Evolutionary conservation across 805 yeast genomes (phyloP), one percentile per base, ranked within the genome.

Genomic region (Hanseniaspora valbyensis): DNA sequence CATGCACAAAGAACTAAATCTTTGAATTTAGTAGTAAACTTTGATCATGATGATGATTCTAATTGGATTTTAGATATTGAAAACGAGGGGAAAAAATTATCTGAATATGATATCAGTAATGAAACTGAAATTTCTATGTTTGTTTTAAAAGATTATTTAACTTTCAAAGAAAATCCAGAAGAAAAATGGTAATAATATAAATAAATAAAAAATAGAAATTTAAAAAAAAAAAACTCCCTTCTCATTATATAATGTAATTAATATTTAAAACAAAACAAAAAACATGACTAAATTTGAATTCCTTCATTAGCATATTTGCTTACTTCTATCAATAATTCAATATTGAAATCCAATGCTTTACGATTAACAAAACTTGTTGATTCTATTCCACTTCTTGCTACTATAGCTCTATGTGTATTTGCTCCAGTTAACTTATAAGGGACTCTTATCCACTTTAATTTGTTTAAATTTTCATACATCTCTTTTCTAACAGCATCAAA

Each of bases 1-100:
- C 88, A 87, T 61, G 97, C 98, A 0, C 97, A 90, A 64, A 92
- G 94, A 12, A 76, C 95, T 28, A 92, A 92, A 67, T 85, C 96
- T 2, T 83, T 88, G 78, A 88, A 92, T 61, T 71, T 92, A 56
- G 92, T 88, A 42, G 83, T 92, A 55, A 92, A 92, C 63, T 75
- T 92, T 63, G 95, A 86, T 25, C 80, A 89, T 59, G 85, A 80
- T 59, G 83, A 81, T 5, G 66, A 64, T 37, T 18, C 42, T 7
- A 81, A 79, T 52, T 83, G 94, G 88, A 69, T 84, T 4, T 62
- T 84, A 50, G 68, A 70, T 37, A 56, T 65, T 49, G 63, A 58
- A 33, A 69, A 70, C 53, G 62, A 53, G 9, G 62, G 56, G 53
- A 75, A 67, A 59, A 68, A 68, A n/a, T 68, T 75, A 54, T 64